Evolutionary conservation across 306 rosid genomes (phyloP).

Genomic region (Luffa aegyptiaca): DNA sequence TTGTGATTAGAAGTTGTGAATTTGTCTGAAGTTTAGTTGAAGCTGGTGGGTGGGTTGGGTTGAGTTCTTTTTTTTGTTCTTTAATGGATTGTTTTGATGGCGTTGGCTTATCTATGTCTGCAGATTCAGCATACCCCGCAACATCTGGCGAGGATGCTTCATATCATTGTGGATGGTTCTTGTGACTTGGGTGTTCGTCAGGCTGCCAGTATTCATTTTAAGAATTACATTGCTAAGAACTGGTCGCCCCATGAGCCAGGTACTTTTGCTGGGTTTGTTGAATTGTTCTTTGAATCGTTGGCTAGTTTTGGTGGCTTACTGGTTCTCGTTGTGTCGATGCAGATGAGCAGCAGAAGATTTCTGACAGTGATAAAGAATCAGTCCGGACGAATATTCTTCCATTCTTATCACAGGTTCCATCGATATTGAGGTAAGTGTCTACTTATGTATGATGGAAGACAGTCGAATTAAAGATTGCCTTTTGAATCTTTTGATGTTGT

Average conservation of each 20-base stretch:
- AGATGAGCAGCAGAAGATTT: constrained; percentile 72
- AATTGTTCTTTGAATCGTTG: constrained; percentile 9
- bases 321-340: constrained; percentile 13
- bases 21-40: not conserved
- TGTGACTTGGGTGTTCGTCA: constrained; percentile 85
- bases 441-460: not conserved
- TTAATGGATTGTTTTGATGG: not conserved
- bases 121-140: constrained; percentile 91
- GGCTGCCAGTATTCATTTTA: constrained; percentile 94
- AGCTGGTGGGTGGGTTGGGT: not conserved
- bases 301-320: constrained; percentile 13
- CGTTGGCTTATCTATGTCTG: not conserved
- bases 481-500: not conserved
- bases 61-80: not conserved
- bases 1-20: not conserved
- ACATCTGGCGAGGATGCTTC: constrained; percentile 85
- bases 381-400: constrained; percentile 78
- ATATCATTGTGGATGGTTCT: constrained; percentile 75
- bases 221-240: constrained; percentile 81
- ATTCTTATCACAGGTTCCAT: constrained; percentile 79
- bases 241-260: constrained; percentile 86
- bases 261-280: constrained; percentile 11
- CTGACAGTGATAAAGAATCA: constrained; percentile 59
- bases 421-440: constrained; percentile 55
- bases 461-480: not conserved